Evolutionary conservation across 805 yeast species (phyloP).

Genomic region (Monosporozyma solicola): DNA sequence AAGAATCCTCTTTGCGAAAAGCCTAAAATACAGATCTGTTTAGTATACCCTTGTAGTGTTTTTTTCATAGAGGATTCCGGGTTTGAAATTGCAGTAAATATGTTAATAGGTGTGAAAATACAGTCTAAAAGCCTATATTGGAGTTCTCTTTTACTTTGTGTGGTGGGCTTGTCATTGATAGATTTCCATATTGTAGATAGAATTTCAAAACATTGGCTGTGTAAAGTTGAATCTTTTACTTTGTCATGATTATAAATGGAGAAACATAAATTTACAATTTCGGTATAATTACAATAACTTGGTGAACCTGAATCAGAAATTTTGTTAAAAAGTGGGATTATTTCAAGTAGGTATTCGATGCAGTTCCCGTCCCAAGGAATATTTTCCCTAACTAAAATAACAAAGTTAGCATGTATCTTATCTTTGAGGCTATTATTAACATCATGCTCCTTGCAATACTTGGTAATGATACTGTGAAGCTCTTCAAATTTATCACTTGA

Average conservation of each 20-base stretch:
- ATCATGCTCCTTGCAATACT: background rate
- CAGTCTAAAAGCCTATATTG: constrained; percentile 30
- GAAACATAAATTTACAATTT: background rate
- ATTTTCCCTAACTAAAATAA: background rate
- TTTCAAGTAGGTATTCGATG: background rate
- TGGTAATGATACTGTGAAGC: background rate
- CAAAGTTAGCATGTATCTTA: background rate
- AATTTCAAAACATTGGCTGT: background rate
- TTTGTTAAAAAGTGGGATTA: background rate
- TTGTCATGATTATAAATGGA: background rate
- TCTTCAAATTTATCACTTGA: background rate
- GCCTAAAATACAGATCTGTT: constrained; percentile 40
- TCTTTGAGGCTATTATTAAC: background rate
- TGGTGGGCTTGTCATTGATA: background rate
- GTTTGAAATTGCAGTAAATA: constrained; percentile 32
- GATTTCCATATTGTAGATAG: background rate
- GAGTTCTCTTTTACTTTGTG: background rate
- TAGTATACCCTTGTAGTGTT: constrained; percentile 21
- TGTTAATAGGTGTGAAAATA: constrained; percentile 34
- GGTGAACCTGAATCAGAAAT: background rate
- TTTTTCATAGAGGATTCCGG: constrained; percentile 15
- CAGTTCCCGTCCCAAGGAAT: background rate
- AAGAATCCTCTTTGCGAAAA: constrained; percentile 59
- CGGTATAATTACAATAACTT: background rate
- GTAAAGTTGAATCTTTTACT: background rate